Evolutionary conservation across 1,139 yeast species (phyloP).

Genomic region (Meyerozyma elateridarum): DNA sequence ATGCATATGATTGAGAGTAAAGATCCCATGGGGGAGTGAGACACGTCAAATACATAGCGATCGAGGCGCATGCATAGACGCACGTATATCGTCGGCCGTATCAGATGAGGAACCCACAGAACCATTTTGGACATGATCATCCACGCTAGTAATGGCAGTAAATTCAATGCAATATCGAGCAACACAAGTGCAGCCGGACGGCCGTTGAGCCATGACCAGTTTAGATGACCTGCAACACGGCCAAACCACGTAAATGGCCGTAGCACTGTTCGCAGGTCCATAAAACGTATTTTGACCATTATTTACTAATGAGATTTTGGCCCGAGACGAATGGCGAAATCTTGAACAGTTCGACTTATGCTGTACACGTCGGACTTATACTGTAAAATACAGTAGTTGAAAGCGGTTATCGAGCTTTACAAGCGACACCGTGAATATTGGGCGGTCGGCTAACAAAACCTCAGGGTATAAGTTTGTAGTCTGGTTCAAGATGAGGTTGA

Average conservation of each 20-base stretch:
- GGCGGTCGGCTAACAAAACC: no score
- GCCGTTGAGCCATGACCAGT: constrained; percentile 1
- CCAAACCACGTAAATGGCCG: background rate
- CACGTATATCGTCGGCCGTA: constrained; percentile 1
- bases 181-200: background rate
- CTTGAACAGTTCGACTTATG: no score
- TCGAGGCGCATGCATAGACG: constrained; percentile 4
- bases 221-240: background rate
- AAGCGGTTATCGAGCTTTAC: no score
- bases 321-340: no score
- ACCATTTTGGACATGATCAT: background rate
- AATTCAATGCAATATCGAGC: background rate
- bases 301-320: no score
- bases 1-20: constrained; percentile 1
- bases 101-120: background rate
- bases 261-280: background rate
- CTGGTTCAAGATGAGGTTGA: no score
- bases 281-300: no score
- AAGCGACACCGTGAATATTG: no score
- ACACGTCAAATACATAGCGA: background rate
- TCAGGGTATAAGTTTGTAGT: no score
- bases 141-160: background rate
- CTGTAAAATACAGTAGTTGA: no score
- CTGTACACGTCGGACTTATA: no score
- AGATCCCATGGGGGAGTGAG: background rate